phyloP scores from a whole-genome alignment of 2,329 filamentous ascomycete genomes.

The Alternaria metachromatica region DNA sequence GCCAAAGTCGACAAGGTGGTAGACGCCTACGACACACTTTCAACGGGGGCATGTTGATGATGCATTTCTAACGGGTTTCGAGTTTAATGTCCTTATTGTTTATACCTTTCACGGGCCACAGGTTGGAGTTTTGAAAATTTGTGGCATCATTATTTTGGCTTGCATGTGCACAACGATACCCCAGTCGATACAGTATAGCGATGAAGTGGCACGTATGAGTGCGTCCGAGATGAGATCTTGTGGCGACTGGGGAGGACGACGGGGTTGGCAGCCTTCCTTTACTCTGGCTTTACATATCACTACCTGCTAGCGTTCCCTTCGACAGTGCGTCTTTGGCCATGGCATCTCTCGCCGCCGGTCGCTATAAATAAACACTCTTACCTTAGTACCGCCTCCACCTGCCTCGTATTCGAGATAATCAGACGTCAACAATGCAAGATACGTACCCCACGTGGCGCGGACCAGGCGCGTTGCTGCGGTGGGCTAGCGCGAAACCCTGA shows the following conservation, averaged over 20 bases:
- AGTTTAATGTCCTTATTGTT: conserved; percentile 43
- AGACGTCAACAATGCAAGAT: conserved; percentile 13
- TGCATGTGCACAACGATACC: conserved; percentile 49
- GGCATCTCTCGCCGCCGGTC: conserved; percentile 11
- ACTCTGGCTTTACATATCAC: conserved; percentile 8
- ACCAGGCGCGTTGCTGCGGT: conserved; percentile 29
- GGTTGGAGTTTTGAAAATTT: conserved; percentile 38
- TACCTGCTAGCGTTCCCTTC: conserved; percentile 29
- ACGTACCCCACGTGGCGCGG: conserved; percentile 13
- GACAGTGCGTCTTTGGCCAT: conserved; percentile 24
- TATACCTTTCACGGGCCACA: conserved; percentile 23
- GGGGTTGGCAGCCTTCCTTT: conserved; percentile 10
- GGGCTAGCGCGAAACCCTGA: conserved; percentile 27
- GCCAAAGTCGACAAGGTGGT: conserved; percentile 31
- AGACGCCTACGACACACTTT: not conserved
- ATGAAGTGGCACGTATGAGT: conserved; percentile 5
- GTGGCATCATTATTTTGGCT: conserved; percentile 39
- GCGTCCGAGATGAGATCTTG: conserved; percentile 9
- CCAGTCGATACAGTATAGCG: conserved; percentile 39
- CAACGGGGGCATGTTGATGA: conserved; percentile 27
- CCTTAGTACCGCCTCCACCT: not conserved
- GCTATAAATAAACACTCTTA: conserved; percentile 14
- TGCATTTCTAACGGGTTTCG: conserved; percentile 34
- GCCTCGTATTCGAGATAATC: not conserved
- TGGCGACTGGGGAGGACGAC: conserved; percentile 22